These are phyloP conservation scores for Ustilago xerochloae DNA, from an alignment of 1,284 basidiomycete species.

Conservation along the genomic window DNA sequence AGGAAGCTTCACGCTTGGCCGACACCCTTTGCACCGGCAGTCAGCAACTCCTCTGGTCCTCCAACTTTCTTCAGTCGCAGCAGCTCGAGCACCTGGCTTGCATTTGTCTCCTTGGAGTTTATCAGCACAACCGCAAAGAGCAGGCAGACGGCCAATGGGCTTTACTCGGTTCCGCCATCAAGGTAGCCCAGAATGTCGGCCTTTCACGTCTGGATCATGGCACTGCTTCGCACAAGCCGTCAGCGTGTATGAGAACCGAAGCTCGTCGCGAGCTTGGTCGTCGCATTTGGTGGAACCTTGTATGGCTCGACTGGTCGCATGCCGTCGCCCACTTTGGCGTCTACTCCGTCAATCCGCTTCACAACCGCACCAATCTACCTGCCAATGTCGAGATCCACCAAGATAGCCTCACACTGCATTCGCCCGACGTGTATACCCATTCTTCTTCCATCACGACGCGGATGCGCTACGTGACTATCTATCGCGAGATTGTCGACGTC, in stretches of 20 bases:
- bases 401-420: constrained; percentile 41
- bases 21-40: constrained; percentile 56
- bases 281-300: constrained; percentile 64
- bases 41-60: constrained; percentile 59
- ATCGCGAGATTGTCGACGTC: constrained; percentile 45
- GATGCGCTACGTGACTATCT: constrained; percentile 46
- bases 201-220: constrained; percentile 42
- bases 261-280: constrained; percentile 58
- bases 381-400: constrained; percentile 58
- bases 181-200: constrained; percentile 48
- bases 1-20: constrained; percentile 43
- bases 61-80: constrained; percentile 59
- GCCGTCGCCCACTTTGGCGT: constrained; percentile 58
- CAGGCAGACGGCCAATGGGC: constrained; percentile 62
- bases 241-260: constrained; percentile 38
- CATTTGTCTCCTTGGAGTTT: constrained; percentile 62
- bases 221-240: constrained; percentile 11
- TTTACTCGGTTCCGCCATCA: constrained; percentile 61
- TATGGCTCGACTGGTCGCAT: constrained; percentile 62
- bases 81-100: constrained; percentile 62
- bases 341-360: constrained; percentile 59
- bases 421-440: constrained; percentile 47
- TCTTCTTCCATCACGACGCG: constrained; percentile 45
- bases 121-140: constrained; percentile 63
- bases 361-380: constrained; percentile 58